Conservation (phyloP, 1,284 basidiomycete species). For the Irpex rosettiformis region DNA sequence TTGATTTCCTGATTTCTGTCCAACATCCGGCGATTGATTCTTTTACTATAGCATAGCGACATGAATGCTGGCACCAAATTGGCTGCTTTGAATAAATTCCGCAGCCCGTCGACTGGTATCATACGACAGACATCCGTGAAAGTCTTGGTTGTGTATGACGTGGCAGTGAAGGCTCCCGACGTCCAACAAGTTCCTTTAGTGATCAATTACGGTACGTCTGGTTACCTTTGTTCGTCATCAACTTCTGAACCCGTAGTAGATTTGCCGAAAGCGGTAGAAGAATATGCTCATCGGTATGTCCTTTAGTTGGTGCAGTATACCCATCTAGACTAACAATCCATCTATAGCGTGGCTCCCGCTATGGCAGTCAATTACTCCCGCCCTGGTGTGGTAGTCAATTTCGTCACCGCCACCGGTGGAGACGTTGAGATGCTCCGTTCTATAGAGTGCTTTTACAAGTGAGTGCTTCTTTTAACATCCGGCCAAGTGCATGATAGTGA, state of each 20-base stretch:
- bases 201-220: slow-evolving; percentile 78
- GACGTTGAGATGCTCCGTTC: slow-evolving; percentile 97
- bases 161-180: slow-evolving; percentile 86
- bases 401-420: slow-evolving; percentile 94
- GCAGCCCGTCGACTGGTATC: slow-evolving; percentile 48
- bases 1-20: background rate
- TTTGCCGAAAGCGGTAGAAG: slow-evolving; percentile 92
- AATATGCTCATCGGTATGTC: slow-evolving; percentile 86
- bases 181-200: slow-evolving; percentile 88
- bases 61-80: slow-evolving; percentile 82
- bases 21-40: background rate
- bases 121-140: slow-evolving; percentile 62
- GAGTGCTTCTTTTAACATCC: slow-evolving; percentile 15
- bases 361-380: slow-evolving; percentile 77
- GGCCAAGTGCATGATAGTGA: slow-evolving; percentile 8
- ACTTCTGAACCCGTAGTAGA: slow-evolving; percentile 43
- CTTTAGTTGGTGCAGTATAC: background rate
- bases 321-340: slow-evolving; percentile 10
- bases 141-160: slow-evolving; percentile 88
- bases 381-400: slow-evolving; percentile 89
- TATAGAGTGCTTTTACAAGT: slow-evolving; percentile 97
- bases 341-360: slow-evolving; percentile 69
- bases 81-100: slow-evolving; percentile 79
- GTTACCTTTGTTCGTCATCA: background rate
- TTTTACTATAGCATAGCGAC: slow-evolving; percentile 64